Evolutionary conservation across 768 basidiomycete species (phyloP).

Genomic region (Boletales sp.): DNA sequence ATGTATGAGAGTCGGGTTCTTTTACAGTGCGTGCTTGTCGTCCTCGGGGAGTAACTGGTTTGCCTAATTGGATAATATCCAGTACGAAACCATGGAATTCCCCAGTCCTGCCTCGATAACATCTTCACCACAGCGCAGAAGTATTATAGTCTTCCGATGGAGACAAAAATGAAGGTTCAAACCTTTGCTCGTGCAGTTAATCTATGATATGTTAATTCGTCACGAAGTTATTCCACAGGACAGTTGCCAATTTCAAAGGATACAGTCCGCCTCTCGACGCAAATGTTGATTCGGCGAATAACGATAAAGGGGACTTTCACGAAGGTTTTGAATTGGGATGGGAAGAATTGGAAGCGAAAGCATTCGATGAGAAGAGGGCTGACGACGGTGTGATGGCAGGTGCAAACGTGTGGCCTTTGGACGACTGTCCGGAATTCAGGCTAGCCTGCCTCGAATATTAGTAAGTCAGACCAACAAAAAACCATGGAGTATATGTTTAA

Average conservation of each 20-base stretch:
- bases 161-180: constrained; percentile 62
- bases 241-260: constrained; percentile 70
- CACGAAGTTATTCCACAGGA: constrained; percentile 62
- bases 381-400: constrained; percentile 61
- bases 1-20: constrained; percentile 80
- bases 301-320: constrained; percentile 78
- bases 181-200: background rate
- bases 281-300: constrained; percentile 65
- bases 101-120: constrained; percentile 43
- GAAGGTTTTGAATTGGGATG: constrained; percentile 89
- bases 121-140: constrained; percentile 47
- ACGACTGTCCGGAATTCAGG: constrained; percentile 57
- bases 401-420: constrained; percentile 75
- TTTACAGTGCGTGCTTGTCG: constrained; percentile 54
- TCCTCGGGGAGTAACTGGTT: background rate
- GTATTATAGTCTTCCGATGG: constrained; percentile 66
- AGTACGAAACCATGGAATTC: constrained; percentile 79
- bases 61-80: background rate
- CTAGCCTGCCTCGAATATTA: constrained; percentile 61
- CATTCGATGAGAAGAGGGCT: constrained; percentile 23
- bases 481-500: constrained; percentile 10
- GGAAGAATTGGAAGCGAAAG: constrained; percentile 43
- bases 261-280: constrained; percentile 67
- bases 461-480: constrained; percentile 39
- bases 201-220: background rate